These are phyloP conservation scores for Colletotrichum tabaci DNA, from an alignment of 2,329 filamentous ascomycete genomes.

Conservation along the genomic window DNA sequence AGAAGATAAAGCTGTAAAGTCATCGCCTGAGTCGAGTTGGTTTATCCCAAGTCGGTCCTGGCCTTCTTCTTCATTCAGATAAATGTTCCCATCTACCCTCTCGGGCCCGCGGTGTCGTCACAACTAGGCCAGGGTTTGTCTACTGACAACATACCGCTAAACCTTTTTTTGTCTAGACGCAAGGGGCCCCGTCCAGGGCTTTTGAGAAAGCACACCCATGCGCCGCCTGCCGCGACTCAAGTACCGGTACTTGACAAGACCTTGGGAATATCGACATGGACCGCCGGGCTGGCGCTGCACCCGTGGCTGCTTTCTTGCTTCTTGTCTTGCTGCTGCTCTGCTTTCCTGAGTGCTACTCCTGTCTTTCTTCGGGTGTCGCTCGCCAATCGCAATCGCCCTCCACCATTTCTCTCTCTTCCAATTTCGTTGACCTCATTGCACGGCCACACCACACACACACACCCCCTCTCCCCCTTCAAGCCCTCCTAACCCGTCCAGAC, in stretches of 20 bases:
- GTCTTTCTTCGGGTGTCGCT: slow-evolving; percentile 5
- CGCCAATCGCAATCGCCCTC: background rate
- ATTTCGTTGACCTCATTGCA: slow-evolving; percentile 43
- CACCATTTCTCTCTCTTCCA: background rate
- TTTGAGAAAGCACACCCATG: slow-evolving; percentile 26
- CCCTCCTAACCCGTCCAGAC: slow-evolving; percentile 33
- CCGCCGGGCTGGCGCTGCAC: slow-evolving; percentile 36
- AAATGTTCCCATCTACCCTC: slow-evolving; percentile 7
- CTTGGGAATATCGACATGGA: slow-evolving; percentile 37
- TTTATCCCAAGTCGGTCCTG: background rate
- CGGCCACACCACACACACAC: slow-evolving; percentile 39
- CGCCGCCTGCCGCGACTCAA: slow-evolving; percentile 30
- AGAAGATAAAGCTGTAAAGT: background rate
- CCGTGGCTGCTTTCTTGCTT: slow-evolving; percentile 35
- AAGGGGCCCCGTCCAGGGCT: slow-evolving; percentile 39
- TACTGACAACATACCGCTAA: slow-evolving; percentile 40
- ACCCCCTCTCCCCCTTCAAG: too few species aligned
- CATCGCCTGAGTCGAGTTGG: background rate
- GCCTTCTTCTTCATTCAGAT: background rate
- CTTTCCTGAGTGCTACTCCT: background rate
- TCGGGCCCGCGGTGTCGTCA: slow-evolving; percentile 34
- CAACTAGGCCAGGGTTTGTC: slow-evolving; percentile 30
- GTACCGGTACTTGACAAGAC: slow-evolving; percentile 39
- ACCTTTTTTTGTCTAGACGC: slow-evolving; percentile 28
- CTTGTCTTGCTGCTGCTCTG: slow-evolving; percentile 18